Base-by-base conservation (phyloP, 2,329 filamentous ascomycete species). In the Microsporum audouinii region DNA sequence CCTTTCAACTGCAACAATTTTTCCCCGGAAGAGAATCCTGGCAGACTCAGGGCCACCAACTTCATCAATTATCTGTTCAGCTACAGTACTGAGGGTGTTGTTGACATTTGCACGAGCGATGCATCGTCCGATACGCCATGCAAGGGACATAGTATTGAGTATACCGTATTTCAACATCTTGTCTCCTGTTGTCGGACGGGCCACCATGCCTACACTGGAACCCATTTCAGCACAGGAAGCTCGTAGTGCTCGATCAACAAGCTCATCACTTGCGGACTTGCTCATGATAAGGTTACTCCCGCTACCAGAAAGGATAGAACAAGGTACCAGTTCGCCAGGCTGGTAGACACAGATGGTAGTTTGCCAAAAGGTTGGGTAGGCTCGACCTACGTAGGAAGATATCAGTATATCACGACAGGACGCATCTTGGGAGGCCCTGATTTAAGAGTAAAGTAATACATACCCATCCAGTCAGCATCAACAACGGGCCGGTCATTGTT, bases 11-110 rank as follows among this genome's bases (percentile, higher is more conserved):
- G 78, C 78, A 23, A 84, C 76, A 64, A 87, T 85, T 72, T 87
- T 87, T 33, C 84, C 84, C 61, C 81, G 78, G 73, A 82, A 86
- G n/a, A 87, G 66, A 6, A 86, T 77, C 63, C 76, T 80, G 1
- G 81, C 84, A 0, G 78, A 77, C 3, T 73, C 73, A 0, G 73
- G 66, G 0, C 83, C 83, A 3, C 83, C 83, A 34, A 80, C 81
- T 68, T 84, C 82, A 0, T 79, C 75, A 14, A 86, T 77, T 62
- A 86, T 84, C 2, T 75, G 75, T 70, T 85, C 81, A 0, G 82
- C 82, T 1, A 85, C 80, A 10, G 71, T 77, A 14, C 80, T 79
- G 1, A 84, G 71, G 3, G 76, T 77, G 62, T 82, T 84, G 6
- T 72, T 74, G 29, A 71, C 71, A 31, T 79, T 73, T 1, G 81